phyloP scores from a whole-genome alignment of 805 yeast species.

The Naumovozyma baii region DNA sequence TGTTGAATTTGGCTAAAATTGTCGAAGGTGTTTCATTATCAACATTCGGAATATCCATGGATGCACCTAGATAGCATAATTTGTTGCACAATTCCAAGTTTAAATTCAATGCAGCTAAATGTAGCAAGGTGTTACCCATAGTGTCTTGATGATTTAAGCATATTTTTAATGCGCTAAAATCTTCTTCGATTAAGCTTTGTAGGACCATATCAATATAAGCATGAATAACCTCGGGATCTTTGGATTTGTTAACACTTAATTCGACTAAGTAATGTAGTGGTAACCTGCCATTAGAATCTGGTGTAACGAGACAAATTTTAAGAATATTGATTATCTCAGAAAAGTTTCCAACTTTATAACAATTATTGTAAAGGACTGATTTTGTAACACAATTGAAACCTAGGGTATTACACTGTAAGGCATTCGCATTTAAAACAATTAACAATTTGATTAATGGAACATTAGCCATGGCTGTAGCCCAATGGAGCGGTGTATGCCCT shows the following conservation, averaged over 20 bases:
- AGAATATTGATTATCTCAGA: slow-evolving; percentile 48
- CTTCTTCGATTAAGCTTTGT: slow-evolving; percentile 32
- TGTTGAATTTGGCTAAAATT: slow-evolving; percentile 22
- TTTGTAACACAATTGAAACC: slow-evolving; percentile 69
- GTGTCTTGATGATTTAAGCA: slow-evolving; percentile 68
- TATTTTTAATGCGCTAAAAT: slow-evolving; percentile 41
- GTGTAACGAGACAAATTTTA: slow-evolving; percentile 57
- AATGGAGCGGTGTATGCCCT: slow-evolving; percentile 73
- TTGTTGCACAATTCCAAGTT: slow-evolving; percentile 27
- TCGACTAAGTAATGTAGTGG: slow-evolving; percentile 64
- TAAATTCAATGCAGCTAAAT: slow-evolving; percentile 46
- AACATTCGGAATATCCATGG: slow-evolving; percentile 22
- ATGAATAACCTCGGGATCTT: slow-evolving; percentile 39
- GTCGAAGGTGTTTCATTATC: slow-evolving; percentile 26
- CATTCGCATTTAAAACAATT: slow-evolving; percentile 50
- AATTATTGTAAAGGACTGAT: slow-evolving; percentile 60
- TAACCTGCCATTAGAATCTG: slow-evolving; percentile 62
- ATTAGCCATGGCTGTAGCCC: slow-evolving; percentile 79
- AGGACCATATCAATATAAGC: slow-evolving; percentile 48
- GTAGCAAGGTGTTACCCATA: slow-evolving; percentile 79
- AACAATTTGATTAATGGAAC: slow-evolving; percentile 48
- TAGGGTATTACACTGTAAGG: slow-evolving; percentile 39
- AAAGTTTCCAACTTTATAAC: slow-evolving; percentile 55
- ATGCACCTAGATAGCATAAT: slow-evolving; percentile 26
- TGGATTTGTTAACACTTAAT: slow-evolving; percentile 40